Percentiles rank a stretch among this genome's conserved stretches.
Conservation (phyloP, 352 stramenopile genomes). For the Globisporangium ultimum region DNA sequence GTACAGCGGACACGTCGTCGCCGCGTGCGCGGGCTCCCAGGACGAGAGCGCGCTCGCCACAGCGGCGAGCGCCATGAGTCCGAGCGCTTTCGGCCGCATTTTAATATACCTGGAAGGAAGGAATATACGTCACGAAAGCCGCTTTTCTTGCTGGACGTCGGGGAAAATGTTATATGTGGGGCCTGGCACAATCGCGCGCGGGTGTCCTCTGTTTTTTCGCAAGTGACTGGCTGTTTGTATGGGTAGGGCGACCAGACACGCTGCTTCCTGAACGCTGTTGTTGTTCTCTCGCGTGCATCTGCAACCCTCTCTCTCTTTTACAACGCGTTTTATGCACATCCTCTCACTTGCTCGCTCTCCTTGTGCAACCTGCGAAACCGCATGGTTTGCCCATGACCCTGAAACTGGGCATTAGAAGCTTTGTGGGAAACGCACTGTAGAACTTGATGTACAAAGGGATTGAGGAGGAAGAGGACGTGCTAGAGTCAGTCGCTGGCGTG, state of each 20-base stretch:
- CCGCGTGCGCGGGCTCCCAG: constrained; percentile 11
- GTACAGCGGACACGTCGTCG: constrained; percentile 53
- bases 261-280: background rate
- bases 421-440: no score
- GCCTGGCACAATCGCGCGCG: background rate
- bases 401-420: no score
- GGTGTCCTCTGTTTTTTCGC: background rate
- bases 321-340: no score
- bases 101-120: background rate
- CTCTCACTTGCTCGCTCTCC: no score
- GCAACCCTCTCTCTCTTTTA: background rate
- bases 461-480: no score
- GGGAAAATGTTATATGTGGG: background rate
- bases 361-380: no score
- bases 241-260: background rate
- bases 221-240: constrained; percentile 1
- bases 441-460: no score
- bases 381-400: no score
- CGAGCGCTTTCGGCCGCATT: constrained; percentile 7
- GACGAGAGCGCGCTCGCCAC: constrained; percentile 15
- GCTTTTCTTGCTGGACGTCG: background rate
- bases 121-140: background rate
- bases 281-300: background rate
- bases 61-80: constrained; percentile 24
- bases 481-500: no score